phyloP scores from a whole-genome alignment of 768 basidiomycete species.

The Sarcodon aspratus region DNA sequence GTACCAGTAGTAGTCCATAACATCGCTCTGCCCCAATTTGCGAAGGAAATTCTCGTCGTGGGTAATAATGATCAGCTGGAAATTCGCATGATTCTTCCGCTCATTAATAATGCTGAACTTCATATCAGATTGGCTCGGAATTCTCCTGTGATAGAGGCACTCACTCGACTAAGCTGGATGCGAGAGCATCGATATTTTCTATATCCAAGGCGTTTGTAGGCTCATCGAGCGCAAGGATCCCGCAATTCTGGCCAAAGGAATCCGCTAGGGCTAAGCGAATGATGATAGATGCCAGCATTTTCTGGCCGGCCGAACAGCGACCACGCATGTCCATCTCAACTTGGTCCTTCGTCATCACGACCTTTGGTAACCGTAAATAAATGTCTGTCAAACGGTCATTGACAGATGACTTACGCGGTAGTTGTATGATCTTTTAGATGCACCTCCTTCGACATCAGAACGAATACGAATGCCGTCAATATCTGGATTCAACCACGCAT shows the following conservation, averaged over 20 bases:
- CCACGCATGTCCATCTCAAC: conserved; percentile 99
- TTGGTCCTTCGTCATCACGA: conserved; percentile 98
- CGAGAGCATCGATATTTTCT: conserved; percentile 93
- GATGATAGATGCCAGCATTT: conserved; percentile 96
- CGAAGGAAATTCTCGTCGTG: conserved; percentile 94
- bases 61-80: conserved; percentile 95
- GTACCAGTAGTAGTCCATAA: conserved; percentile 94
- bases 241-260: conserved; percentile 95
- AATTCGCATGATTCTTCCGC: conserved; percentile 78
- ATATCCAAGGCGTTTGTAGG: conserved; percentile 95
- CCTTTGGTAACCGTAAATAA: conserved; percentile 31
- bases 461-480: conserved; percentile 96
- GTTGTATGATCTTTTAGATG: conserved; percentile 91
- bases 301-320: conserved; percentile 95
- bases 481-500: conserved; percentile 35
- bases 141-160: conserved; percentile 16
- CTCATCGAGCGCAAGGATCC: conserved; percentile 94
- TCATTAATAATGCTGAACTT: conserved; percentile 80
- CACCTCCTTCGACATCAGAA: conserved; percentile 86
- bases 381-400: conserved; percentile 2
- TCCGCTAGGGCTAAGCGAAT: conserved; percentile 95
- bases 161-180: conserved; percentile 84
- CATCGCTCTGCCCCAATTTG: conserved; percentile 80
- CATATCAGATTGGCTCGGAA: not conserved
- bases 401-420: conserved; percentile 58